Evolutionary conservation across 2,329 filamentous ascomycete species (phyloP).

Genomic region (Penicillium fuscoglaucum): DNA sequence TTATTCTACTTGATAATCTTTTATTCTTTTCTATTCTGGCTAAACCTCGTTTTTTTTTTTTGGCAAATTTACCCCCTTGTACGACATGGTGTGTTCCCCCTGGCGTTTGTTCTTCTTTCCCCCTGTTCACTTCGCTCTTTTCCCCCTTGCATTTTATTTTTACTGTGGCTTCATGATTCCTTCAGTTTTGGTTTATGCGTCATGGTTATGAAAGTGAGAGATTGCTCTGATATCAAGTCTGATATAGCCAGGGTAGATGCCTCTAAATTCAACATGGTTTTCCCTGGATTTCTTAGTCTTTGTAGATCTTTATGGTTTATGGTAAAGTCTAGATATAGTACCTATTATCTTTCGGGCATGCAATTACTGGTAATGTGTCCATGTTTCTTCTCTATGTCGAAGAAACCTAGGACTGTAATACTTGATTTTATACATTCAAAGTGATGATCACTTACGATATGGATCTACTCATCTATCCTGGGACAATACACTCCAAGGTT

Average conservation of each 20-base stretch:
- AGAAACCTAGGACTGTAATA: background rate
- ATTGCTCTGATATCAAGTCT: slow-evolving; percentile 4
- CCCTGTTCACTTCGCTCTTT: background rate
- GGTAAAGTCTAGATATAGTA: background rate
- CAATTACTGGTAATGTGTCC: background rate
- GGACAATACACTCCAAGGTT: background rate
- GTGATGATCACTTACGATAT: background rate
- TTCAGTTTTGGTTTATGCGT: slow-evolving; percentile 4
- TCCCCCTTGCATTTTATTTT: background rate
- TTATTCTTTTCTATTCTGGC: background rate
- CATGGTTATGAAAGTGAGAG: slow-evolving; percentile 15
- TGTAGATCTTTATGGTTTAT: no score
- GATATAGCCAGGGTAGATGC: slow-evolving; percentile 10
- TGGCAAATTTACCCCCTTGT: slow-evolving; percentile 13
- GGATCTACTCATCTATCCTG: background rate
- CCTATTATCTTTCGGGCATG: no score
- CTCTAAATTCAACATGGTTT: slow-evolving; percentile 18
- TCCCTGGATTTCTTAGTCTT: background rate
- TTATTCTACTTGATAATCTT: background rate
- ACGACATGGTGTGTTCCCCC: background rate
- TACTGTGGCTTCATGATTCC: background rate
- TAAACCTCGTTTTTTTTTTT: background rate
- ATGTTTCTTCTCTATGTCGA: background rate
- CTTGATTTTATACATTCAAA: background rate
- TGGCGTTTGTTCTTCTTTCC: slow-evolving; percentile 1